These are phyloP conservation scores for Fusarium hainanense DNA, from an alignment of 2,329 filamentous ascomycete genomes.

Conservation along the genomic window DNA sequence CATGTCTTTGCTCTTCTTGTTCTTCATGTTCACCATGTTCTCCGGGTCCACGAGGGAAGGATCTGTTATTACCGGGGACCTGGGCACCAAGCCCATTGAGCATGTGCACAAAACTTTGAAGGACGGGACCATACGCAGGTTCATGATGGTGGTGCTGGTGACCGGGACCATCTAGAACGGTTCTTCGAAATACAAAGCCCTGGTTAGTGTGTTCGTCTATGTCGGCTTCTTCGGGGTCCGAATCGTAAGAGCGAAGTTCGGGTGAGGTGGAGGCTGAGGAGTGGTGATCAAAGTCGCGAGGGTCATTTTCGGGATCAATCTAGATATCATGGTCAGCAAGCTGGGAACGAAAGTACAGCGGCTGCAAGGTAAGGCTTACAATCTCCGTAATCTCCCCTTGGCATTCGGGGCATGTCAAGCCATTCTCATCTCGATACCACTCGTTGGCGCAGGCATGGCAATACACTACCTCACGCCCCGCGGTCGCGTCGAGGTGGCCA, in stretches of 20 bases:
- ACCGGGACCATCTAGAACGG: slow-evolving; percentile 46
- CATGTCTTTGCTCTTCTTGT: slow-evolving; percentile 7
- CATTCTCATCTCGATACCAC: slow-evolving; percentile 80
- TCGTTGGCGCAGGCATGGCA: slow-evolving; percentile 86
- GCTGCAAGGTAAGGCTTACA: slow-evolving; percentile 63
- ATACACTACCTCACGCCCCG: slow-evolving; percentile 77
- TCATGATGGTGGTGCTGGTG: slow-evolving; percentile 44
- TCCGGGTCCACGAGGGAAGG: slow-evolving; percentile 27
- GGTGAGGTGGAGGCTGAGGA: slow-evolving; percentile 48
- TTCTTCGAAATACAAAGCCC: slow-evolving; percentile 55
- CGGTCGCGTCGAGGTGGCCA: slow-evolving; percentile 61
- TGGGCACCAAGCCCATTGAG: slow-evolving; percentile 53
- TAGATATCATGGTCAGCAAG: slow-evolving; percentile 47
- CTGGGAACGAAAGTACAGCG: neutral
- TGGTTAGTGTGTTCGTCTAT: slow-evolving; percentile 64
- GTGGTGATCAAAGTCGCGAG: slow-evolving; percentile 57
- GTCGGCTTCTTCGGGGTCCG: slow-evolving; percentile 69
- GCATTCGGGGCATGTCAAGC: slow-evolving; percentile 81
- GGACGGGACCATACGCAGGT: slow-evolving; percentile 51
- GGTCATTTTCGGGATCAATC: slow-evolving; percentile 70
- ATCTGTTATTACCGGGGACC: slow-evolving; percentile 16
- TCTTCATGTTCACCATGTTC: slow-evolving; percentile 1
- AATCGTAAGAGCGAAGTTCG: slow-evolving; percentile 50
- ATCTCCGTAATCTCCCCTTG: slow-evolving; percentile 85
- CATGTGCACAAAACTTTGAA: slow-evolving; percentile 59